Conservation (phyloP, 257 asterid genomes). For the Scutellaria minor region DNA sequence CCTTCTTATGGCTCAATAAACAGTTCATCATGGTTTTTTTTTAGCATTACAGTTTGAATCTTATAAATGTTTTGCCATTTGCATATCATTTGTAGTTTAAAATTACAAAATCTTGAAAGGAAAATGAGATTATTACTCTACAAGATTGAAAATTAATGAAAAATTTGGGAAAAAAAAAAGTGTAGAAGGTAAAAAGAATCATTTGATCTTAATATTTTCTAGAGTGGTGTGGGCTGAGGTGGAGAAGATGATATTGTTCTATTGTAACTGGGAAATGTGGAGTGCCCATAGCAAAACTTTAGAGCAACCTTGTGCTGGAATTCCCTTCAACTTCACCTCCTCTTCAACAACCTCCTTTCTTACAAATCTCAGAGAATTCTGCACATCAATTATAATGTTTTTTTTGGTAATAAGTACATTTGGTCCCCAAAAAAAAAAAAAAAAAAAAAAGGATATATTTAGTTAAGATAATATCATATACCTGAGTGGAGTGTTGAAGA, state of each 20-base stretch:
- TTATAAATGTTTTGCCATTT: neutral
- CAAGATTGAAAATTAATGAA: conserved; percentile 23
- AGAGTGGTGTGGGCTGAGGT: neutral
- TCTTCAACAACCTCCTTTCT: conserved; percentile 89
- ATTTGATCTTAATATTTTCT: neutral
- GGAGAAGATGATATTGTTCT: neutral
- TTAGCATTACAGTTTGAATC: conserved; percentile 3
- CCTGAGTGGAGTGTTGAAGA: conserved; percentile 81
- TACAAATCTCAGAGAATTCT: conserved; percentile 79
- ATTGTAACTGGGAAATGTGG: conserved; percentile 36
- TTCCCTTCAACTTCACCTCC: conserved; percentile 79
- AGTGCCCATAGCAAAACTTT: conserved; percentile 75
- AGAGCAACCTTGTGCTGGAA: conserved; percentile 74
- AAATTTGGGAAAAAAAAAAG: conserved; percentile 13
- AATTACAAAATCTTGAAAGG: conserved; percentile 13
- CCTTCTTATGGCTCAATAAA: conserved; percentile 21
- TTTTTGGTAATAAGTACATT: too few species aligned
- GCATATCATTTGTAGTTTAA: neutral
- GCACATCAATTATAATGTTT: conserved; percentile 6
- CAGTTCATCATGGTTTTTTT: neutral
- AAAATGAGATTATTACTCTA: conserved; percentile 20
- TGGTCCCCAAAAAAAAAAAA: too few species aligned
- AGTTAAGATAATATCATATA: neutral
- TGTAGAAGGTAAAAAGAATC: neutral
- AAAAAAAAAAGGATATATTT: too few species aligned